phyloP scores from a whole-genome alignment of 768 basidiomycete genomes.

The Ramaria sp. region DNA sequence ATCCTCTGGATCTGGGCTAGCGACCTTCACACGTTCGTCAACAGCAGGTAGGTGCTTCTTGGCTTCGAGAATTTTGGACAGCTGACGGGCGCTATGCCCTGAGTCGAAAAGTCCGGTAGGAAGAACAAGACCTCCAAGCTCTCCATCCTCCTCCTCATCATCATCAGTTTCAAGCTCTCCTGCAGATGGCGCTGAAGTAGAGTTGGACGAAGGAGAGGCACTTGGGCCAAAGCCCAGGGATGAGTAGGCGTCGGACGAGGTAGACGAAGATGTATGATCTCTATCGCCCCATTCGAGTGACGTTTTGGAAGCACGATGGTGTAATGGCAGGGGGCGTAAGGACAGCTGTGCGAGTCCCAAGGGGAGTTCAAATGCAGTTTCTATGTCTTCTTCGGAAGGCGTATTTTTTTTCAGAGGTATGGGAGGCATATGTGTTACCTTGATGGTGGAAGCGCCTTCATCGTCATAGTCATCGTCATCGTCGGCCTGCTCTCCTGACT shows the following conservation, averaged over 20 bases:
- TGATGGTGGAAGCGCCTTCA: constrained; percentile 78
- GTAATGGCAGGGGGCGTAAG: constrained; percentile 65
- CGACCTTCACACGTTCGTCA: constrained; percentile 39
- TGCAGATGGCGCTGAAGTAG: constrained; percentile 51
- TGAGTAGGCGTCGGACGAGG: constrained; percentile 83
- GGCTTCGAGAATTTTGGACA: constrained; percentile 39
- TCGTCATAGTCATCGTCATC: constrained; percentile 50
- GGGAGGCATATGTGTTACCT: constrained; percentile 45
- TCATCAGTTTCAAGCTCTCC: constrained; percentile 67
- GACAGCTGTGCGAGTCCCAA: constrained; percentile 73
- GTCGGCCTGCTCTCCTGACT: constrained; percentile 25
- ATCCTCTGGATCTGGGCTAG: constrained; percentile 50
- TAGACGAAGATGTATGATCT: constrained; percentile 67
- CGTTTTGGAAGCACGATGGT: constrained; percentile 69
- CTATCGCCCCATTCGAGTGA: constrained; percentile 82
- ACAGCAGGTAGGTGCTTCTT: constrained; percentile 47
- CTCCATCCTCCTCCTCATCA: constrained; percentile 42
- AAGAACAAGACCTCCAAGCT: constrained; percentile 72
- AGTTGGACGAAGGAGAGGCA: constrained; percentile 61
- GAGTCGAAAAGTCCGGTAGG: constrained; percentile 70
- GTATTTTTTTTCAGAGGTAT: constrained; percentile 18
- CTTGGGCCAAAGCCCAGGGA: constrained; percentile 59
- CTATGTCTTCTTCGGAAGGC: constrained; percentile 61
- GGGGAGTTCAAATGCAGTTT: constrained; percentile 74
- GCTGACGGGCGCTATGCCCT: constrained; percentile 41